Percentiles rank a stretch among this genome's conserved stretches.
Conservation (phyloP, 2,329 filamentous ascomycete species). For the Arthrobotrys pseudoclavata region DNA sequence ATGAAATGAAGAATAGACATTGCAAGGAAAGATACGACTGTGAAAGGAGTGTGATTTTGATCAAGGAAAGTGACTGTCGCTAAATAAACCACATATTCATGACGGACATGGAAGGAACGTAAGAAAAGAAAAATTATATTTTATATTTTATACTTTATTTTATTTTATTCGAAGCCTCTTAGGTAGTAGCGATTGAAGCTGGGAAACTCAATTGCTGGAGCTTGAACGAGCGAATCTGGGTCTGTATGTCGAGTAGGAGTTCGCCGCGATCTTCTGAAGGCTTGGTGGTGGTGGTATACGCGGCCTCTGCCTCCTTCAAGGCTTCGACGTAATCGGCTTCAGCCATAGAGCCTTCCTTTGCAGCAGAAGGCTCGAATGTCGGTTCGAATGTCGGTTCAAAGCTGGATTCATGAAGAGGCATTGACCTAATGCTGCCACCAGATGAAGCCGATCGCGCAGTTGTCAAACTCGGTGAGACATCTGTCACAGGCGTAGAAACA, state of each 20-base stretch:
- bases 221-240: constrained; percentile 53
- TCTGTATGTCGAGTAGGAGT: constrained; percentile 45
- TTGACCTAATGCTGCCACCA: constrained; percentile 49
- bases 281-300: constrained; percentile 17
- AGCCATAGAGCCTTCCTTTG: constrained; percentile 39
- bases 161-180: neutral
- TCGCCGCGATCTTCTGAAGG: constrained; percentile 51
- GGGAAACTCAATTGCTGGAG: constrained; percentile 52
- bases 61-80: constrained; percentile 18
- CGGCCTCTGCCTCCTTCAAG: constrained; percentile 49
- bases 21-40: constrained; percentile 7
- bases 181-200: constrained; percentile 9
- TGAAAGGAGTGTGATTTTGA: constrained; percentile 30
- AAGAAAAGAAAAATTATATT: constrained; percentile 17
- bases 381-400: constrained; percentile 57
- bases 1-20: constrained; percentile 20
- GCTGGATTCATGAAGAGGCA: constrained; percentile 50
- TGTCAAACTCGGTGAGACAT: constrained; percentile 52
- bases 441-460: constrained; percentile 54
- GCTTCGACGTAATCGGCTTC: constrained; percentile 56
- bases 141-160: neutral
- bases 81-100: constrained; percentile 56
- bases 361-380: constrained; percentile 37
- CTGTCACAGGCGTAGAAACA: constrained; percentile 45
- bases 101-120: constrained; percentile 49